These are phyloP conservation scores for Penicillium pulvis DNA, from an alignment of 495 filamentous ascomycete genomes.

Conservation along the genomic window DNA sequence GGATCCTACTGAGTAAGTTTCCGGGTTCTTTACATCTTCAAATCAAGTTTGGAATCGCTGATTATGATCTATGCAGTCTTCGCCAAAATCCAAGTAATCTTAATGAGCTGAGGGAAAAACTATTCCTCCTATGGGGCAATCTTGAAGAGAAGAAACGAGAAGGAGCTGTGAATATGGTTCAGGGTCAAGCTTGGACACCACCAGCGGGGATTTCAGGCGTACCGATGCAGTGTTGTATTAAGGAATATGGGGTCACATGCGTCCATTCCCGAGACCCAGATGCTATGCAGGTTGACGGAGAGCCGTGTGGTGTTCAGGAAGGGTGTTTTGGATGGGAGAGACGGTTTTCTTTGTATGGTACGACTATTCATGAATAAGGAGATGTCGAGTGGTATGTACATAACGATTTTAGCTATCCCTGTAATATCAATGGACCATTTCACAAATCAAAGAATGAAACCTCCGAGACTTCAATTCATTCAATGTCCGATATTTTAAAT, in stretches of 20 bases:
- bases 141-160: conserved; percentile 67
- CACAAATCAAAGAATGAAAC: neutral
- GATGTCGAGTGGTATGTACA: too few relatives aligned
- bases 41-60: conserved; percentile 1
- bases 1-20: conserved; percentile 66
- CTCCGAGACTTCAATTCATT: neutral
- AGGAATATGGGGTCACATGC: conserved; percentile 55
- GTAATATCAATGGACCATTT: neutral
- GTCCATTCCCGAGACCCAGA: conserved; percentile 28
- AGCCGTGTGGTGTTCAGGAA: conserved; percentile 32
- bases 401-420: neutral
- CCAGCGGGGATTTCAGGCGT: conserved; percentile 20
- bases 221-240: conserved; percentile 47
- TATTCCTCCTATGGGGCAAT: conserved; percentile 85
- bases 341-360: conserved; percentile 52
- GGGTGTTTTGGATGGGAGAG: conserved; percentile 53
- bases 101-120: conserved; percentile 60
- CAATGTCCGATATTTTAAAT: neutral
- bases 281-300: conserved; percentile 25
- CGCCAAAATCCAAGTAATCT: conserved; percentile 49
- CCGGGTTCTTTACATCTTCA: too few relatives aligned
- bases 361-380: conserved; percentile 36
- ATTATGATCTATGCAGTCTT: conserved; percentile 47
- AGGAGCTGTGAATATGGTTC: neutral
- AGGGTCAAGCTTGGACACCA: conserved; percentile 10